Evolutionary conservation across 2,329 filamentous ascomycete species (phyloP).

Genomic region (Ceratocystiopsis sp.): DNA sequence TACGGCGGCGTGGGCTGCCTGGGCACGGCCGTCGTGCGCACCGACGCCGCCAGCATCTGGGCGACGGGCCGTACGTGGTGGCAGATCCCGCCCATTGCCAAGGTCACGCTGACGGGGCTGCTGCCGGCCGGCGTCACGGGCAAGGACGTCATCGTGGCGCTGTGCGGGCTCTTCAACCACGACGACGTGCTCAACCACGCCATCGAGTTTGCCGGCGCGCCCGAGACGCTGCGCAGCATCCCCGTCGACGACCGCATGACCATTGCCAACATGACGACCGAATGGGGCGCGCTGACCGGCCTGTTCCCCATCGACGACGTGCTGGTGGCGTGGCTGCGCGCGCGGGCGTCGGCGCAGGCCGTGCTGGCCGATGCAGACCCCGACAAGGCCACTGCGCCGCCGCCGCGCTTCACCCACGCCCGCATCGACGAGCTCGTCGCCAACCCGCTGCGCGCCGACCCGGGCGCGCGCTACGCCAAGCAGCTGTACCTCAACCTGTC

Average conservation of each 20-base stretch:
- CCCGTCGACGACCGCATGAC: slow-evolving; percentile 53
- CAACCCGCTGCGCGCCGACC: slow-evolving; percentile 53
- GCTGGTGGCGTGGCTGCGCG: slow-evolving; percentile 56
- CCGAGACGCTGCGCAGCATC: slow-evolving; percentile 54
- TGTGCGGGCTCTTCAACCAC: slow-evolving; percentile 73
- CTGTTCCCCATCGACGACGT: slow-evolving; percentile 62
- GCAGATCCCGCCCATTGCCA: slow-evolving; percentile 65
- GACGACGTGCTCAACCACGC: slow-evolving; percentile 83
- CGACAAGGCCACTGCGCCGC: slow-evolving; percentile 11
- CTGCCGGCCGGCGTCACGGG: slow-evolving; percentile 69
- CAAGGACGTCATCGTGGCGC: slow-evolving; percentile 84
- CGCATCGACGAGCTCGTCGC: slow-evolving; percentile 54
- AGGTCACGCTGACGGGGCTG: slow-evolving; percentile 59
- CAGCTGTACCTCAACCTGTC: slow-evolving; percentile 69
- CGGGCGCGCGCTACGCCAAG: slow-evolving; percentile 68
- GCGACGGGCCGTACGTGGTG: slow-evolving; percentile 73
- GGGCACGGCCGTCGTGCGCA: slow-evolving; percentile 69
- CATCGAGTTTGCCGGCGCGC: slow-evolving; percentile 71
- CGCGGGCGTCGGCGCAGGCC: slow-evolving; percentile 56
- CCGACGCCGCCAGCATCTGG: slow-evolving; percentile 77
- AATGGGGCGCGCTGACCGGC: slow-evolving; percentile 56
- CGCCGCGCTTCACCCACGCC: slow-evolving; percentile 51
- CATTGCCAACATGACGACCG: slow-evolving; percentile 60
- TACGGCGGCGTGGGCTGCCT: slow-evolving; percentile 68
- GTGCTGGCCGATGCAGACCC: slow-evolving; percentile 26